Conservation (phyloP, 345 rosid genomes). For the Cardamine occulta region DNA sequence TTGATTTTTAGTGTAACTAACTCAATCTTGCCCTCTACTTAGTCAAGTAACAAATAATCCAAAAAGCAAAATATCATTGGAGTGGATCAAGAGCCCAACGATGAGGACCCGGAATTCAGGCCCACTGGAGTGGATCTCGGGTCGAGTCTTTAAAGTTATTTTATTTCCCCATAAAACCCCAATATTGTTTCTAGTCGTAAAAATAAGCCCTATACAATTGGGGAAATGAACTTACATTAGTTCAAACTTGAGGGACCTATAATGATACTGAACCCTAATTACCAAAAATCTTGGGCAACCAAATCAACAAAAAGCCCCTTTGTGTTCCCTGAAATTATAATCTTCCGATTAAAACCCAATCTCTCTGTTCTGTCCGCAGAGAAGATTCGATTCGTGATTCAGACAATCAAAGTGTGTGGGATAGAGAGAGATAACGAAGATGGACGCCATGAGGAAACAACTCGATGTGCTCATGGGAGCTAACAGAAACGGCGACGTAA, state of each 20-base stretch:
- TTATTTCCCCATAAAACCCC: background rate
- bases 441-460: conserved; percentile 99
- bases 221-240: background rate
- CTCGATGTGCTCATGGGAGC: conserved; percentile 99
- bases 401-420: background rate
- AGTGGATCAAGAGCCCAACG: background rate
- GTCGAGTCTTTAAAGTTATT: background rate
- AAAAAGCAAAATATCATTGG: background rate
- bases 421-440: conserved; percentile 38
- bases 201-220: background rate
- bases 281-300: background rate
- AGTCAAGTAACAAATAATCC: background rate
- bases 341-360: conserved; percentile 19
- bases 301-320: conserved; percentile 9
- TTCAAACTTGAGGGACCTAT: conserved; percentile 1
- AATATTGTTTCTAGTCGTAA: background rate
- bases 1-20: background rate
- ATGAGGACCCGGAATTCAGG: background rate
- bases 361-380: conserved; percentile 29
- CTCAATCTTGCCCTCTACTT: background rate
- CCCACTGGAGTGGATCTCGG: background rate
- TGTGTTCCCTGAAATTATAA: background rate
- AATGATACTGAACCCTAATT: conserved; percentile 29
- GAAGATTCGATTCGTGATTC: conserved; percentile 25
- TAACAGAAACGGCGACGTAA: conserved; percentile 94